Conservation (phyloP, 1,284 basidiomycete species). For the Sporisorium graminicola region DNA sequence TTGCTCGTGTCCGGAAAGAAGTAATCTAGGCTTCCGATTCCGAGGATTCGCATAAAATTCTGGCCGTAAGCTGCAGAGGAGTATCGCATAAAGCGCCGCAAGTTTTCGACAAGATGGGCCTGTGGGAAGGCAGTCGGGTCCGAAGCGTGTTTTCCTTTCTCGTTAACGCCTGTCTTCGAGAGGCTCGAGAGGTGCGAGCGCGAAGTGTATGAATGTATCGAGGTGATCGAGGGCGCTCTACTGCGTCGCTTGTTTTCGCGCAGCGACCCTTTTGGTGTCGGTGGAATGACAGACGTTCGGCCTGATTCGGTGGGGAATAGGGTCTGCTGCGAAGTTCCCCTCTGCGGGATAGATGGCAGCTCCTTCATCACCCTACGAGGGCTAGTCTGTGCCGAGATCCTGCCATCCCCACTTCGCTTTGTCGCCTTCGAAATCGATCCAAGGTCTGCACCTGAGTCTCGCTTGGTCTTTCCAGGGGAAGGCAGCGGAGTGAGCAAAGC, state of each 20-base stretch:
- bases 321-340: constrained; percentile 27
- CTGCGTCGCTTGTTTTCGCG: constrained; percentile 40
- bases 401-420: constrained; percentile 4
- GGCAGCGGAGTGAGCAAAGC: not conserved
- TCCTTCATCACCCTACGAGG: constrained; percentile 26
- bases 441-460: not conserved
- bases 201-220: constrained; percentile 56
- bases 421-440: constrained; percentile 13
- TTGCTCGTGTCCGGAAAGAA: constrained; percentile 72
- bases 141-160: constrained; percentile 27
- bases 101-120: constrained; percentile 71
- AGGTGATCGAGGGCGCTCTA: constrained; percentile 57
- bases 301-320: constrained; percentile 10
- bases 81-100: constrained; percentile 73
- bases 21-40: constrained; percentile 71
- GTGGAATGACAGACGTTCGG: constrained; percentile 5
- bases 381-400: not conserved
- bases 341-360: constrained; percentile 32
- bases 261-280: constrained; percentile 31
- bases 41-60: constrained; percentile 72
- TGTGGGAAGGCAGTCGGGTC: constrained; percentile 69
- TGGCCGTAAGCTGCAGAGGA: constrained; percentile 64
- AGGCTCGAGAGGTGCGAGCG: constrained; percentile 44
- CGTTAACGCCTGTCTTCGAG: constrained; percentile 23
- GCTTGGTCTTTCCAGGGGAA: constrained; percentile 25